Evolutionary conservation across 1,139 yeast genomes (phyloP), one percentile per base, ranked within the genome.

Genomic region (Blastobotrys proliferans): DNA sequence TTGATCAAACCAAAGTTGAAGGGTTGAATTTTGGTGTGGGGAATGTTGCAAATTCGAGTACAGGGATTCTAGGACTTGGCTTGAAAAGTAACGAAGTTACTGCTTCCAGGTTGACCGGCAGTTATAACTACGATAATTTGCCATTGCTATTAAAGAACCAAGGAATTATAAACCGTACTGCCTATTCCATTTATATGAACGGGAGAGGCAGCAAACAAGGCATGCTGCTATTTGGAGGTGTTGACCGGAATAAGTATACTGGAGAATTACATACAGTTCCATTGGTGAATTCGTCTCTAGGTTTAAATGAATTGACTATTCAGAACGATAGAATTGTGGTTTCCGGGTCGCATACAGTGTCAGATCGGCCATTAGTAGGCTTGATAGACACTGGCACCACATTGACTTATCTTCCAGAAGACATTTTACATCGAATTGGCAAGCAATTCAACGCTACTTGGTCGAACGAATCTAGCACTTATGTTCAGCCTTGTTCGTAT

Each of bases 361-460:
- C 34, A 5, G 35, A 20, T 17, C 41, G 35, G 4, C 34, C 31
- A 24, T 38, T 49, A 8, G 64, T 74, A 2, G 47, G 44, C 10
- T 77, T 17, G 57, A 60, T 83, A 27, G 92, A 83, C 60, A 74
- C 85, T 2, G 90, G 92, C 35, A 74, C 87, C 9, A 77, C 88
- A 1, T 62, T 77, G 41, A 70, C 82, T 9, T 73, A 72, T 49
- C 60, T 79, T 1, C 86, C 88, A 19, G 41, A 54, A 27, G 44
- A 43, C n/a, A 35, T 54, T 11, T 44, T 59, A 13, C 47, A 44
- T 8, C 46, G 51, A 2, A 46, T 61, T 18, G 60, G 57, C 13
- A 28, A 44, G 10, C 29, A 50, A 6, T 45, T 56, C n/a, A 52
- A 56, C 4, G 63, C 62, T 4, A 38, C 38, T 6, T 51, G 2